Conservation (phyloP, 176 grass and related monocot species). For the Rhipidocladum racemiflorum region DNA sequence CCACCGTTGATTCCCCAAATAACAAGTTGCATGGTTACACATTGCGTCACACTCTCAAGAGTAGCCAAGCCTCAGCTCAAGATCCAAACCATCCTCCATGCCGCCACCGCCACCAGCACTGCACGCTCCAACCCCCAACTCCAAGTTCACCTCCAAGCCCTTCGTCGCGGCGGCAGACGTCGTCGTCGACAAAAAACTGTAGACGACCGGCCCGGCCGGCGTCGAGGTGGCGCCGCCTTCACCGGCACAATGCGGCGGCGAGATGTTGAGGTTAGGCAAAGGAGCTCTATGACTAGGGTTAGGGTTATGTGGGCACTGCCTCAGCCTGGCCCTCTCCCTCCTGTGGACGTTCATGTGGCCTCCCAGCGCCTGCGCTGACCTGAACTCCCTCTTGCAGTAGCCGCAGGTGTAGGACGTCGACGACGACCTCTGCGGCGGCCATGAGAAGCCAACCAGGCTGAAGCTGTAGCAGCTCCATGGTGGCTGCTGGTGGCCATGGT, state of each 20-base stretch:
- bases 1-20: neutral
- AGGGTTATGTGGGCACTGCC: slow-evolving; percentile 1
- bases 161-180: neutral
- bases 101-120: neutral
- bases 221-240: neutral
- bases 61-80: slow-evolving; percentile 52
- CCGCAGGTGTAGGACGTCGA: slow-evolving; percentile 41
- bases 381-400: slow-evolving; percentile 45
- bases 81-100: slow-evolving; percentile 30
- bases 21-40: neutral
- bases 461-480: slow-evolving; percentile 35
- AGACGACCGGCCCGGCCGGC: neutral
- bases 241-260: neutral
- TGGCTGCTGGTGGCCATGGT: neutral
- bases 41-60: neutral
- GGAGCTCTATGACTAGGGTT: neutral
- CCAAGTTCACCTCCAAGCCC: slow-evolving; percentile 29
- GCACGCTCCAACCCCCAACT: slow-evolving; percentile 1
- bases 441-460: slow-evolving; percentile 19
- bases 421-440: neutral
- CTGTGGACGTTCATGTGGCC: slow-evolving; percentile 57
- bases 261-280: slow-evolving; percentile 35
- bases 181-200: slow-evolving; percentile 37
- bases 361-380: slow-evolving; percentile 47
- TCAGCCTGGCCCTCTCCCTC: slow-evolving; percentile 46